Evolutionary conservation across 768 basidiomycete species (phyloP), one percentile per base, ranked within the genome.

Genomic region (Suillus spraguei): DNA sequence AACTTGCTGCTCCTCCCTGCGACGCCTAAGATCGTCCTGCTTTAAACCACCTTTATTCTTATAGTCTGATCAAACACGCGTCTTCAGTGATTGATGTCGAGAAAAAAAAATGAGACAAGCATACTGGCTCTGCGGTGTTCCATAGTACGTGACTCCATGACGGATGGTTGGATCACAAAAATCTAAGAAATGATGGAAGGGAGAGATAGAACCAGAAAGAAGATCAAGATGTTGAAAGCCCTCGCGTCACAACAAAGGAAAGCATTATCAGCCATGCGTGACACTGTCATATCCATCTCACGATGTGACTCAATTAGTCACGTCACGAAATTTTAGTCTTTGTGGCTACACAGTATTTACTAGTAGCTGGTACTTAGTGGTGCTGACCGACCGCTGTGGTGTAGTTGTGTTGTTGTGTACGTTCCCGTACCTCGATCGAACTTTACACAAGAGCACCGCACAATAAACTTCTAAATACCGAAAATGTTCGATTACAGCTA

Each of bases 1-100:
- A 63, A 99, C 97, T 73, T 99, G 96, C 75, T 97, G 94, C 76
- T 99, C 96, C 77, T 99, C 97, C 64, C 97, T 89, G 76, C 97
- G 90, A 78, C 95, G 90, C 70, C 97, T 88, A 70, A 99, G 91
- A 76, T 99, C 94, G 65, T 97, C 94, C 70, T 88, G 89, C 77
- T 94, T 95, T 67, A 95, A 82, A 68, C 86, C 89, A 66, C 91
- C 91, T 78, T 95, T 95, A 78, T 87, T 90, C 84, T 97, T 97
- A 83, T 92, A 96, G 72, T 87, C 93, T 95, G 71, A 44, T 66
- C 64, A 72, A 67, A 71, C 64, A 74, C 78, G 81, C 79, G 79
- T 83, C 71, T 77, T 47, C 59, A 68, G 70, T 68, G 71, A 68
- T 53, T 65, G 64, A 59, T 68, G 75, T 11, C 22, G 59, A 1